These are phyloP conservation scores for Symbiodinium natans DNA, from an alignment of 73 alveolate genomes.

Conservation along the genomic window DNA sequence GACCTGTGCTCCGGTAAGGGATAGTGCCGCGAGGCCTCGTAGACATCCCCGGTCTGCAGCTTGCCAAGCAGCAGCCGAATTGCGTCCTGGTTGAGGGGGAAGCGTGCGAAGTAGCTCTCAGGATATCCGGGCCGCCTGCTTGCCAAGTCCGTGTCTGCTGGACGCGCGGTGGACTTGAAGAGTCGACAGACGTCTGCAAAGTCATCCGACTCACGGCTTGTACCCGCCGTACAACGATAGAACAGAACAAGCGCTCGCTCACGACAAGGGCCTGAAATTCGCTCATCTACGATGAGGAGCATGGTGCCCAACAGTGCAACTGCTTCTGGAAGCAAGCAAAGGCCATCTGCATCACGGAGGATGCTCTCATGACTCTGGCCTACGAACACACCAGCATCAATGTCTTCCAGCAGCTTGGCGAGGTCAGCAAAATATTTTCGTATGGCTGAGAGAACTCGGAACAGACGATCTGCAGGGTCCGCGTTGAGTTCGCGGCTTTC, in stretches of 20 bases:
- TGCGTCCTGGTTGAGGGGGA: conserved; percentile 36
- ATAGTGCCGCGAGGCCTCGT: conserved; percentile 50
- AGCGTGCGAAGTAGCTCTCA: conserved; percentile 66
- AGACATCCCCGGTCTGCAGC: conserved; percentile 80
- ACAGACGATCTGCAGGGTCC: conserved; percentile 28
- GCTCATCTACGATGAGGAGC: conserved; percentile 31
- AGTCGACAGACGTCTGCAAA: conserved; percentile 69
- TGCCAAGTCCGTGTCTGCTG: conserved; percentile 35
- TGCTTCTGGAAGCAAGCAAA: not conserved
- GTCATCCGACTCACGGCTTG: conserved; percentile 54
- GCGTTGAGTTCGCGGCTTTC: conserved; percentile 53
- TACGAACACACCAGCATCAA: conserved; percentile 75
- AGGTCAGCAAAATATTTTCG: conserved; percentile 39
- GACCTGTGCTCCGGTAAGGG: conserved; percentile 77
- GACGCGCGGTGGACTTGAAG: conserved; percentile 66
- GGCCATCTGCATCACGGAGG: conserved; percentile 7
- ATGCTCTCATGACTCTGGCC: conserved; percentile 32
- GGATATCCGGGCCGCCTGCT: conserved; percentile 60
- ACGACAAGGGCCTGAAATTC: conserved; percentile 25
- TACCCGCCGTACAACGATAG: conserved; percentile 75
- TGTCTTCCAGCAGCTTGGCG: conserved; percentile 27
- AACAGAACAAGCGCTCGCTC: conserved; percentile 76
- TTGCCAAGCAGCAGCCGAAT: conserved; percentile 51
- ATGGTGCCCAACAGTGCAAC: conserved; percentile 46
- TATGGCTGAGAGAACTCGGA: conserved; percentile 74